These are phyloP conservation scores for Cadophora malorum DNA, from an alignment of 2,329 filamentous ascomycete species.

Conservation along the genomic window DNA sequence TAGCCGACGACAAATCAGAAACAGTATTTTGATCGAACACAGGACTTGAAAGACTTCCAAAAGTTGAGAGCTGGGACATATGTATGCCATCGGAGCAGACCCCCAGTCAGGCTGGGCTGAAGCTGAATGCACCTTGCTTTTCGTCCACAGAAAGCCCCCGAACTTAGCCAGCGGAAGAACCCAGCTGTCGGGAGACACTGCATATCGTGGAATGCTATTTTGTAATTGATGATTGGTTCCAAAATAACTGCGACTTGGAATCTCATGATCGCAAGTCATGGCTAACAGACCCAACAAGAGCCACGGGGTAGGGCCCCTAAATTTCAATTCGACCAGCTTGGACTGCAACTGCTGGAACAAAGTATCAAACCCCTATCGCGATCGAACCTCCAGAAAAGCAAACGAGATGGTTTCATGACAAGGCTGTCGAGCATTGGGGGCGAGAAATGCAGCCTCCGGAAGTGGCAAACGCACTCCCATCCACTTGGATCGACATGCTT, in stretches of 20 bases:
- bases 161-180: conserved; percentile 8
- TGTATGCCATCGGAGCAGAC: conserved; percentile 17
- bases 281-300: not conserved
- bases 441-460: not conserved
- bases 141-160: not conserved
- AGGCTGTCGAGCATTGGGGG: not conserved
- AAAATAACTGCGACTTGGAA: not conserved
- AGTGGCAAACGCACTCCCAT: not conserved
- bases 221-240: conserved; percentile 9
- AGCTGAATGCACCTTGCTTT: conserved; percentile 10
- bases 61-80: not conserved
- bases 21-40: not conserved
- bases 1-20: conserved; percentile 8
- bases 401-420: not conserved
- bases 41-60: not conserved
- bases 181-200: conserved; percentile 9
- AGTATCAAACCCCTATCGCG: not conserved
- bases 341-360: not conserved
- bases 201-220: not conserved
- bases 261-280: conserved; percentile 1
- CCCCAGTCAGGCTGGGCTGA: conserved; percentile 7
- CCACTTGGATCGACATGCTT: not conserved
- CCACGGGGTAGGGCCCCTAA: not conserved
- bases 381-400: not conserved
- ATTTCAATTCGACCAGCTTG: not conserved